Percentiles rank a stretch among this genome's conserved stretches.
Conservation (phyloP, 805 yeast species). For the Candida sonorensis region DNA sequence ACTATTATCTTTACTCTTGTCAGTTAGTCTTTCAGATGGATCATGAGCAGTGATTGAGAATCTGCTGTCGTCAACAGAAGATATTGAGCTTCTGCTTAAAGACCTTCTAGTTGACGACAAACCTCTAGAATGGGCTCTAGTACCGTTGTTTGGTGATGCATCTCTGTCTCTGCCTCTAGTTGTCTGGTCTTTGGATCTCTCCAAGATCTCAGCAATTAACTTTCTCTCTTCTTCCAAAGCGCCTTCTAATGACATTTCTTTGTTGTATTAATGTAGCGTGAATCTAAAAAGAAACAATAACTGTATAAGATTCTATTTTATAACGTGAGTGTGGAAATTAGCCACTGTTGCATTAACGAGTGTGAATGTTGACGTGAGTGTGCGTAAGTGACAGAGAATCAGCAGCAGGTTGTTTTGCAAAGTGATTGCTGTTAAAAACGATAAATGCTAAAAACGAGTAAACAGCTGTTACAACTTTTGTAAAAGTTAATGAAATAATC, state of each 20-base stretch:
- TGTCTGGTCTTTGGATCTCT: slow-evolving; percentile 17
- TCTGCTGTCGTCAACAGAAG: slow-evolving; percentile 23
- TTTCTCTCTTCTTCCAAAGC: slow-evolving; percentile 28
- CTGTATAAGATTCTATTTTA: no score
- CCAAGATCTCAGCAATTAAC: slow-evolving; percentile 23
- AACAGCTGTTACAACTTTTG: no score
- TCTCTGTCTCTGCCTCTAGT: slow-evolving; percentile 18
- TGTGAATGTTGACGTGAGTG: no score
- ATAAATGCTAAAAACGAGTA: no score
- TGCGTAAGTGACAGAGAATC: no score
- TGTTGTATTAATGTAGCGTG: no score
- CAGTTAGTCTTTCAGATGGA: slow-evolving; percentile 65
- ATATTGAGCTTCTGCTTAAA: slow-evolving; percentile 16
- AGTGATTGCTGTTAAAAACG: no score
- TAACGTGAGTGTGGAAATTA: not conserved
- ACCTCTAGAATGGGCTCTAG: slow-evolving; percentile 15
- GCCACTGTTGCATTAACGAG: no score
- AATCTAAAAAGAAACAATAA: no score
- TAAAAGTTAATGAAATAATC: no score
- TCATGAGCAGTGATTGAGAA: slow-evolving; percentile 69
- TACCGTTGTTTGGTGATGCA: slow-evolving; percentile 7
- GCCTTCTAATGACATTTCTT: slow-evolving; percentile 30
- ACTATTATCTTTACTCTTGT: no score
- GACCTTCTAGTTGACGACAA: slow-evolving; percentile 19
- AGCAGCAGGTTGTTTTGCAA: no score